Evolutionary conservation across 106 monocot genomes (phyloP).

Genomic region (Allium sativum): DNA sequence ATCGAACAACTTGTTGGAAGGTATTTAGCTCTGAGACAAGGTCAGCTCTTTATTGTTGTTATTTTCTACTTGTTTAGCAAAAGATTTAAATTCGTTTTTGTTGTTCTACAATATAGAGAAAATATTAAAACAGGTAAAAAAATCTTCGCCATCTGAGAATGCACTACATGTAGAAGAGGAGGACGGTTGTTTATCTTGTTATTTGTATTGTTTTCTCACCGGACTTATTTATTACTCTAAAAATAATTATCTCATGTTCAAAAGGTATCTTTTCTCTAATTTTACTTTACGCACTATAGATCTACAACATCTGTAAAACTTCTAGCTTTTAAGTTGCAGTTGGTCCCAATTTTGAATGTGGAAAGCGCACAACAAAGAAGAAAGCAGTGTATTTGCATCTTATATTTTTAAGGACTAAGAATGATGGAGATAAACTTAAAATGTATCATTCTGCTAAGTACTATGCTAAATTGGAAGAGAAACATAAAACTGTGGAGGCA

Average conservation of each 20-base stretch:
- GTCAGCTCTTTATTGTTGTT: too few species aligned
- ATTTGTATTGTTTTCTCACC: constrained; percentile 47
- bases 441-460: constrained; percentile 24
- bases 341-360: constrained; percentile 66
- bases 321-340: constrained; percentile 32
- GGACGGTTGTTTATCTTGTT: constrained; percentile 55
- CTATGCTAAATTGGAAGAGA: constrained; percentile 57
- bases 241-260: neutral
- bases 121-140: constrained; percentile 14
- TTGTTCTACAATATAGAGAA: constrained; percentile 12
- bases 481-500: constrained; percentile 54
- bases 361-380: constrained; percentile 68
- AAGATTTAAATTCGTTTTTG: neutral
- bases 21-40: too few species aligned
- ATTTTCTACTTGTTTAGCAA: too few species aligned
- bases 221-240: neutral
- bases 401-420: neutral
- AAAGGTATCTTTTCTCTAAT: neutral
- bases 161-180: constrained; percentile 19
- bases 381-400: constrained; percentile 37
- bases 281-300: constrained; percentile 22
- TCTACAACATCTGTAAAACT: constrained; percentile 30
- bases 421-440: neutral
- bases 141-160: constrained; percentile 38
- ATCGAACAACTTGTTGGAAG: too few species aligned